Evolutionary conservation across 352 stramenopile genomes (phyloP).

Genomic region (Vaucheria bursata): DNA sequence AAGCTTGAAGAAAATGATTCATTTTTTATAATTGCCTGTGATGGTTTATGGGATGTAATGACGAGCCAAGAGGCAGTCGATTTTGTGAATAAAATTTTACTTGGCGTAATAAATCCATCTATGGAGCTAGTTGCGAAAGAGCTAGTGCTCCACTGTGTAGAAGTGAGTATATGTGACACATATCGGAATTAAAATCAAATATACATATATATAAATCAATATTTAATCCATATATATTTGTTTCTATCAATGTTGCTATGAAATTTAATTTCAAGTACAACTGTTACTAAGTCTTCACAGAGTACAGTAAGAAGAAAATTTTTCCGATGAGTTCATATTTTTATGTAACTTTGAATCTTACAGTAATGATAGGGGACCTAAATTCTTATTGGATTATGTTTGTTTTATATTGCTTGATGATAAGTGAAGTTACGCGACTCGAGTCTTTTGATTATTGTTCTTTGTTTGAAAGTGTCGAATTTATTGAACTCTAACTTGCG

Average conservation of each 20-base stretch:
- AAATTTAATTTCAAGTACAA: neutral
- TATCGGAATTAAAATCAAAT: neutral
- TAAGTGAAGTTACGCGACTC: too few species aligned
- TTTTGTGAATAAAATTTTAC: neutral
- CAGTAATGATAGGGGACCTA: too few species aligned
- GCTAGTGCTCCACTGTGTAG: neutral
- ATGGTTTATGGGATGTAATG: constrained; percentile 7
- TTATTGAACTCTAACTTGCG: too few species aligned
- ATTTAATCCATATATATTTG: neutral
- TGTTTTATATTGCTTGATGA: too few species aligned
- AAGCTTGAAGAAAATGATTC: neutral
- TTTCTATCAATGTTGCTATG: neutral
- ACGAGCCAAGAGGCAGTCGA: neutral
- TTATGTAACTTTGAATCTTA: too few species aligned
- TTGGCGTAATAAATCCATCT: neutral
- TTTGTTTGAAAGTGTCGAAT: too few species aligned
- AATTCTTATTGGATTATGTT: too few species aligned
- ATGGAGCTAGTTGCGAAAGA: neutral
- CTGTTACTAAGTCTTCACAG: too few species aligned
- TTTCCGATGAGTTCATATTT: too few species aligned
- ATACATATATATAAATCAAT: neutral
- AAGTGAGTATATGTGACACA: neutral
- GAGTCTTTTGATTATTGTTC: too few species aligned
- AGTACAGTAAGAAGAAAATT: too few species aligned
- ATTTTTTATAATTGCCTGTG: neutral